These are phyloP conservation scores for Butyriboletus loyo DNA, from an alignment of 768 basidiomycete species.

Conservation along the genomic window DNA sequence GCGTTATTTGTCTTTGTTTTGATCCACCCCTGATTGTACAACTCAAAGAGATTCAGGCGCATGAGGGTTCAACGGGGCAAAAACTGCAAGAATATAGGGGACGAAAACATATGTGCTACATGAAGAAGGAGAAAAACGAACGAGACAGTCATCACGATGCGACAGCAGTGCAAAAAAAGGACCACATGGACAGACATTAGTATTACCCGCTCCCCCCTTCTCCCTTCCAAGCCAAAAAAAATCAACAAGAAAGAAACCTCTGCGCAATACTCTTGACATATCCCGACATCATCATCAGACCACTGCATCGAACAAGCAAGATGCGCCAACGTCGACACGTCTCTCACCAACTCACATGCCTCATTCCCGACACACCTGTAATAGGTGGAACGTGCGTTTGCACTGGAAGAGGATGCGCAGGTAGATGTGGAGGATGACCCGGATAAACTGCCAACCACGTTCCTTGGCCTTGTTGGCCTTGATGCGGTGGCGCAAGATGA, in stretches of 20 bases:
- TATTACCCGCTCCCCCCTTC: slow-evolving; percentile 7
- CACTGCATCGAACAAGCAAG: not conserved
- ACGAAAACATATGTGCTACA: slow-evolving; percentile 1
- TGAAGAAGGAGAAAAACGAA: not conserved
- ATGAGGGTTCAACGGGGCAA: not conserved
- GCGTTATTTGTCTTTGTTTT: slow-evolving; percentile 19
- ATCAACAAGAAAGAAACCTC: slow-evolving; percentile 13
- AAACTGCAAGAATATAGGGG: not conserved
- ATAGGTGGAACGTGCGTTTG: slow-evolving; percentile 14
- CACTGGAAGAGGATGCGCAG: slow-evolving; percentile 16
- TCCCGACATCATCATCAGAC: not conserved
- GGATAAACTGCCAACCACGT: slow-evolving; percentile 27
- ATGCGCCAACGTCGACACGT: slow-evolving; percentile 7
- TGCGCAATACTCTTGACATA: not conserved
- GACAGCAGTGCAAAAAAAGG: not conserved
- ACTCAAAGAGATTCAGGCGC: not conserved
- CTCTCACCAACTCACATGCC: slow-evolving; percentile 25
- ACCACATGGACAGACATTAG: slow-evolving; percentile 14
- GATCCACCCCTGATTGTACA: not conserved
- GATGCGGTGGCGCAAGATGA: slow-evolving; percentile 13
- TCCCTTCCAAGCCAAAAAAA: slow-evolving; percentile 10
- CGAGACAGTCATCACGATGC: not conserved
- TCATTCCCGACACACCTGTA: slow-evolving; percentile 24
- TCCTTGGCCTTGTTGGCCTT: slow-evolving; percentile 12
- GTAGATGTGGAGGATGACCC: slow-evolving; percentile 11